Conservation (phyloP, 345 rosid species). For the Camelina hispida region DNA sequence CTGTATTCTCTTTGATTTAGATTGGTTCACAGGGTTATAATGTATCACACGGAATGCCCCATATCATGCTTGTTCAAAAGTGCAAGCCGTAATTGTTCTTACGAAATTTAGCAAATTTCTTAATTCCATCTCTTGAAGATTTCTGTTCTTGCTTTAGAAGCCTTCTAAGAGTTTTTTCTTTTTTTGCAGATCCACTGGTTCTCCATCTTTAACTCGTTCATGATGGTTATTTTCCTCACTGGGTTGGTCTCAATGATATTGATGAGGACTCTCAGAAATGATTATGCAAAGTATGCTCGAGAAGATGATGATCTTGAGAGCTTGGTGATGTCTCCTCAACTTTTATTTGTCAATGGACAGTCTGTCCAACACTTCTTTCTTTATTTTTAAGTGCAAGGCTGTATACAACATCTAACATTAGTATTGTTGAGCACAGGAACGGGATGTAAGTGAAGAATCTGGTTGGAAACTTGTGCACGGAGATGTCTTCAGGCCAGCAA, state of each 20-base stretch:
- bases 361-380: constrained; percentile 7
- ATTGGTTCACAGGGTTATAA: constrained; percentile 24
- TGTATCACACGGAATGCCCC: neutral
- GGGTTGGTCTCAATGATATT: constrained; percentile 97
- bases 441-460: constrained; percentile 96
- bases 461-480: constrained; percentile 99
- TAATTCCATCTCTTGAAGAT: constrained; percentile 25
- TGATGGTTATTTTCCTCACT: constrained; percentile 98
- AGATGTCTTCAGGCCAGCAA: constrained; percentile 89
- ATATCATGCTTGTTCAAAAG: constrained; percentile 1
- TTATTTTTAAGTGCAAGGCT: constrained; percentile 5
- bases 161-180: constrained; percentile 24
- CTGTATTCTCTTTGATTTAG: constrained; percentile 5
- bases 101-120: neutral
- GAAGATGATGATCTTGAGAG: constrained; percentile 96
- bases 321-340: constrained; percentile 60
- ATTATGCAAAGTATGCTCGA: constrained; percentile 95
- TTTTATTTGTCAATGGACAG: constrained; percentile 23
- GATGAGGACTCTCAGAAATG: constrained; percentile 95
- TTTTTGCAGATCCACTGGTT: constrained; percentile 90
- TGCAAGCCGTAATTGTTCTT: neutral
- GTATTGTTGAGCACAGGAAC: constrained; percentile 59
- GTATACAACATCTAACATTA: constrained; percentile 32
- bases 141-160: neutral
- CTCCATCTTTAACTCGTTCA: constrained; percentile 94